Base-by-base conservation (phyloP, 805 yeast genomes). In the Saccharomycopsis schoenii region DNA sequence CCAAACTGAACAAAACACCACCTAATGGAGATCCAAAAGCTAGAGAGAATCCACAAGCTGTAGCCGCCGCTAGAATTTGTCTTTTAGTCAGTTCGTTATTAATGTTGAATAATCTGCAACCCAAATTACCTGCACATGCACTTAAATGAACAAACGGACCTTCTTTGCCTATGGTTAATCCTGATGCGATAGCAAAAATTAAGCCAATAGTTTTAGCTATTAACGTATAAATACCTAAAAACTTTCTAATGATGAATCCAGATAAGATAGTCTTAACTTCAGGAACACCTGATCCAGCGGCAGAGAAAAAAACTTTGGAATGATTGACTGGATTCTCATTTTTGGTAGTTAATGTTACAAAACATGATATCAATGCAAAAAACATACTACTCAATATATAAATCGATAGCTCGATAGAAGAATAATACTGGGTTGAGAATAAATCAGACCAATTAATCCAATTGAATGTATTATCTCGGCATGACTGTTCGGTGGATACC, bases 71-170 rank as follows among this genome's bases (percentile, higher is more conserved):
- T 17, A 82, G 69, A 4, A 82, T 76, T 64, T 80, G 84, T 58
- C 84, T 75, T 59, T 80, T 74, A 59, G 80, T 74, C 29, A 80
- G 69, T 51, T 81, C 85, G 65, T 81, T 82, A 6, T 72, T 68
- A 65, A 74, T 76, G 0, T 76, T 72, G 65, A 80, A 81, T 42
- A 74, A 64, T 43, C 86, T 70, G 51, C 80, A 71, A n/a, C 76
- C 66, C 19, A 82, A 76, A 65, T 82, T 82, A 3, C 86, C 86
- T 24, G 80, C 82, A 64, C 83, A 79, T 1, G 85, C 74, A 0
- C 85, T 83, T 56, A 82, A 73, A 68, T 82, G 86, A 24, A 82
- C 86, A 66, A 76, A 82, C 0, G 86, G 86, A 2, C 86, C 86
- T 62, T 82, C 86, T 68, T 82, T 82, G 1, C 86, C 86, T 10